Percentiles rank a stretch among this genome's conserved stretches.
phyloP scores from a whole-genome alignment of 2,329 filamentous ascomycete species.

The Fusarium sp. region DNA sequence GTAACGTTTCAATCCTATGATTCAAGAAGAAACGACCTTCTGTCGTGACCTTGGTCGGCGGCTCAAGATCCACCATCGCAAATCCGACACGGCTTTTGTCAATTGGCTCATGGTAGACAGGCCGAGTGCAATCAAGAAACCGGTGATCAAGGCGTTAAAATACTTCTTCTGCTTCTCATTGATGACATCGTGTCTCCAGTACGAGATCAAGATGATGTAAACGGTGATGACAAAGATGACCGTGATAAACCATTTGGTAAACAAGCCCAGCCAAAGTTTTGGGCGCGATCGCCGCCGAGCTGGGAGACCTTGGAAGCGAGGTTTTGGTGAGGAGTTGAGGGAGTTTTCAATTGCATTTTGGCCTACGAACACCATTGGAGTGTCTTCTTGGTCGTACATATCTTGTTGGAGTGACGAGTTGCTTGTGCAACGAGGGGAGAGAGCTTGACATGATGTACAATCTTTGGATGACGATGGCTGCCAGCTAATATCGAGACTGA shows the following conservation, averaged over 20 bases:
- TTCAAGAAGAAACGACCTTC: slow-evolving; percentile 51
- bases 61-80: slow-evolving; percentile 62
- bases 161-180: slow-evolving; percentile 52
- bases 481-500: too few species aligned
- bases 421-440: too few species aligned
- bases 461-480: too few species aligned
- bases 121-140: slow-evolving; percentile 58
- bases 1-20: too few species aligned
- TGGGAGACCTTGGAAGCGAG: slow-evolving; percentile 7
- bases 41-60: slow-evolving; percentile 53
- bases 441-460: too few species aligned
- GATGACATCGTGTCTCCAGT: slow-evolving; percentile 27
- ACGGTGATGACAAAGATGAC: slow-evolving; percentile 12
- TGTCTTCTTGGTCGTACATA: too few species aligned
- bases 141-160: slow-evolving; percentile 61
- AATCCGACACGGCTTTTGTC: slow-evolving; percentile 58
- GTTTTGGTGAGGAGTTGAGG: not conserved
- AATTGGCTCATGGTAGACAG: slow-evolving; percentile 60
- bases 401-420: too few species aligned
- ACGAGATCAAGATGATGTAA: slow-evolving; percentile 8
- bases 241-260: slow-evolving; percentile 29
- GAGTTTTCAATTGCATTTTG: too few species aligned
- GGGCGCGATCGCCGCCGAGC: slow-evolving; percentile 1
- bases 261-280: slow-evolving; percentile 15
- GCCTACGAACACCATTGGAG: not conserved